A percentile compares a stretch with the other conserved stretches of the same genome.
phyloP scores from a whole-genome alignment of 202 grass and related monocot species.

The Bolboschoenoplectus hybrid region DNA sequence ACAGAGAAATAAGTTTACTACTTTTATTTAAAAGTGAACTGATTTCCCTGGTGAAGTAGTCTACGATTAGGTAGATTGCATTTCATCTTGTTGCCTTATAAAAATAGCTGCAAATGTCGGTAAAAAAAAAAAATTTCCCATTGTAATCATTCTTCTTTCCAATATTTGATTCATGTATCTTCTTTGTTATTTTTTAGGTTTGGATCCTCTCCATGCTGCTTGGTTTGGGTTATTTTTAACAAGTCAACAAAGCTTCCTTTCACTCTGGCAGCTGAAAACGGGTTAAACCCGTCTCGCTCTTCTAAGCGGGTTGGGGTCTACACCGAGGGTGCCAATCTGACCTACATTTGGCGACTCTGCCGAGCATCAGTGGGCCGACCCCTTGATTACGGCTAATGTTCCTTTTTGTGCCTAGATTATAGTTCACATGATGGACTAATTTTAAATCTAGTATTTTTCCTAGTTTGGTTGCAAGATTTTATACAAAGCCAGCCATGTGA shows the following conservation, averaged over 20 bases:
- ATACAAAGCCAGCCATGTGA: slow-evolving; percentile 3
- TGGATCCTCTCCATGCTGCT: slow-evolving; percentile 39
- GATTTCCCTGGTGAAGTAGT: background rate
- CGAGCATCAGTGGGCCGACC: slow-evolving; percentile 80
- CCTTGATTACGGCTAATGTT: slow-evolving; percentile 95
- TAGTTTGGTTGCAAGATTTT: slow-evolving; percentile 11
- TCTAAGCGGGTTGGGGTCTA: slow-evolving; percentile 80
- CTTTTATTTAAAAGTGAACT: background rate
- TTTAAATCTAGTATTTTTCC: slow-evolving; percentile 28
- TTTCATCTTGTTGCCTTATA: background rate
- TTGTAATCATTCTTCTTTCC: background rate
- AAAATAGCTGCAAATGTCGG: slow-evolving; percentile 25
- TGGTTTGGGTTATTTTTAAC: slow-evolving; percentile 37
- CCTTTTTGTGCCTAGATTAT: slow-evolving; percentile 44
- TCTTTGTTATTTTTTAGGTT: slow-evolving; percentile 56
- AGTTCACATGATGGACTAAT: slow-evolving; percentile 45
- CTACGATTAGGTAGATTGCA: background rate
- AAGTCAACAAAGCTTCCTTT: slow-evolving; percentile 64
- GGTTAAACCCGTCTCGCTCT: slow-evolving; percentile 61
- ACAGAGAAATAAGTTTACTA: background rate
- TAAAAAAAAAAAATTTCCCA: background rate
- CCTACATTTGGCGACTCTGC: slow-evolving; percentile 73
- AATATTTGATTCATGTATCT: background rate
- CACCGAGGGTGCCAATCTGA: slow-evolving; percentile 47
- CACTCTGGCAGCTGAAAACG: slow-evolving; percentile 95